Base-by-base conservation (phyloP, 2,329 filamentous ascomycete species). In the Colletotrichum orchidophilum region DNA sequence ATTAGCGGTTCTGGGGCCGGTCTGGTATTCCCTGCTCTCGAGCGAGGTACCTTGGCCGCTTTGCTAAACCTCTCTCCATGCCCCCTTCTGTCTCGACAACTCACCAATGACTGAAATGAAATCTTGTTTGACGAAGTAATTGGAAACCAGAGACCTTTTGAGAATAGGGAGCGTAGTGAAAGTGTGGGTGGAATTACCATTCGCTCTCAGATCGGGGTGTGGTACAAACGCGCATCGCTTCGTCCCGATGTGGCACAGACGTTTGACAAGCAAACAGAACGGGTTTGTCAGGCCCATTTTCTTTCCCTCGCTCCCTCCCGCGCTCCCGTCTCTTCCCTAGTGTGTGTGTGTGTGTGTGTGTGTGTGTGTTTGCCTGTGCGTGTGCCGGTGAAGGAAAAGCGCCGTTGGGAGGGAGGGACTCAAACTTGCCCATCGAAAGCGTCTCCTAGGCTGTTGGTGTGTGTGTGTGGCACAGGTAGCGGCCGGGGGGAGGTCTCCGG, bases 191-290 rank as follows among this genome's bases (percentile, higher is more conserved):
- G 33, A 33, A 24, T 39, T 21, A 21, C 39, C 33, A 13, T 58
- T 60, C 29, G 57, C n/a, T 29, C n/a, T 21, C 26, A 35, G 57
- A 5, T 35, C 24, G 26, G 27, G 42, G 33, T 13, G 57, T 62
- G 31, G 46, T 33, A 31, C 57, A 2, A 42, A 39, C 12, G 58
- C 58, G 35, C 18, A 46, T 18, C 39, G 39, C 21, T 46, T 8
- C 52, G 26, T 3, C n/a, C n/a, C n/a, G n/a, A n/a, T 2, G 39
- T 39, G 24, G 65, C 65, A 69, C 60, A 64, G 66, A 69, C 61
- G 24, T 27, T 21, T 46, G 39, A 18, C 39, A 46, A 21, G 24
- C 24, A 15, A 52, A 18, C 27, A 39, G 11, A 50, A 46, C 29
- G 12, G 46, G 4, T 46, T 46, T 46, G 39, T 46, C 11, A 29